phyloP scores from a whole-genome alignment of 2,329 filamentous ascomycete species.

The Penicillium sp. region DNA sequence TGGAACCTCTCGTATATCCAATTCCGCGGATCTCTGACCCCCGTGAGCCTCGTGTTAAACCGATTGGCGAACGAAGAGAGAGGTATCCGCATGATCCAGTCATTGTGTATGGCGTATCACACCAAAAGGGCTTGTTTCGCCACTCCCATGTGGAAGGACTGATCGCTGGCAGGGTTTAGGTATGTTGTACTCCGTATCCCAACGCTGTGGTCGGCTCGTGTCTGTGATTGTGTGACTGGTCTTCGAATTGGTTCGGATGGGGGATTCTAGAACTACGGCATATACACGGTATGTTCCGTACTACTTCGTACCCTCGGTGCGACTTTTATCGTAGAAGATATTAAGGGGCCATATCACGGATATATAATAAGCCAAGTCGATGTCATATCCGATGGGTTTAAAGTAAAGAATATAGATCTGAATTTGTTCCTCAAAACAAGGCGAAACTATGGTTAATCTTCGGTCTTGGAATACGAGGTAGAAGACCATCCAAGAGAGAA shows the following conservation, averaged over 20 bases:
- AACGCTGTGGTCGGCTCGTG: constrained; percentile 5
- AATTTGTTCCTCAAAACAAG: background rate
- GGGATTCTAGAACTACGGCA: background rate
- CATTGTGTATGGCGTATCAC: constrained; percentile 2
- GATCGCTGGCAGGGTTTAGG: constrained; percentile 1
- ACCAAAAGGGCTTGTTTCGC: background rate
- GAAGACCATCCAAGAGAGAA: too few species aligned
- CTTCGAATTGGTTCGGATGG: too few species aligned
- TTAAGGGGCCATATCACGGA: too few species aligned
- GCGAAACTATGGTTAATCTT: background rate
- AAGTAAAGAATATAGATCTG: background rate
- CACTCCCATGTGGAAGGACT: constrained; percentile 16
- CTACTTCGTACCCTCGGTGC: background rate
- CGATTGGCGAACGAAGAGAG: background rate
- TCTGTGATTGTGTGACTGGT: constrained; percentile 1
- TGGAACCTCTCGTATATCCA: background rate
- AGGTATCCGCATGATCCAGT: background rate
- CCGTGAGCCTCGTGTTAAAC: constrained; percentile 8
- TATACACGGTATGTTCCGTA: background rate
- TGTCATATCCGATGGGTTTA: too few species aligned
- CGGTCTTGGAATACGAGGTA: background rate
- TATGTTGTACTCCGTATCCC: background rate
- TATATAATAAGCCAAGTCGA: too few species aligned
- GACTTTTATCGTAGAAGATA: too few species aligned
- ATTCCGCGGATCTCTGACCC: background rate